Evolutionary conservation across 75 land plant species (phyloP).

Genomic region (Selaginella moellendorffii): DNA sequence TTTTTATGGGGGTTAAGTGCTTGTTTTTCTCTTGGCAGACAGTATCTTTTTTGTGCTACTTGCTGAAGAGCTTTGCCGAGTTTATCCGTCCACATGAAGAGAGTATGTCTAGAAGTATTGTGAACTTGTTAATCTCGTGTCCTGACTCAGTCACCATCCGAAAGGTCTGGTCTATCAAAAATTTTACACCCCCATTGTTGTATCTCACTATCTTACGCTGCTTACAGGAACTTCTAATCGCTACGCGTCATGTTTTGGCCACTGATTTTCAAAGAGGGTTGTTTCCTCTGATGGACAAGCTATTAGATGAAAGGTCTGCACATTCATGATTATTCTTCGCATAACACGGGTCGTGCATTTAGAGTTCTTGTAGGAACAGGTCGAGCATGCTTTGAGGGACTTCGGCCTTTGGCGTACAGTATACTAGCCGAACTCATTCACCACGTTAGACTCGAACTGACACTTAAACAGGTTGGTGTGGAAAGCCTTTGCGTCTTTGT

Average conservation of each 20-base stretch:
- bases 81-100: constrained; percentile 92
- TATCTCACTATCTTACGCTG: background rate
- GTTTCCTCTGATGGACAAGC: constrained; percentile 80
- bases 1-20: too few species aligned
- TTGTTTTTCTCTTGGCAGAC: too few species aligned
- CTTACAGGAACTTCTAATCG: constrained; percentile 72
- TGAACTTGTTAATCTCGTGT: constrained; percentile 79
- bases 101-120: constrained; percentile 92
- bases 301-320: constrained; percentile 83
- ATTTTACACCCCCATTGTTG: background rate
- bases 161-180: constrained; percentile 38
- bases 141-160: constrained; percentile 92
- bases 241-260: constrained; percentile 86
- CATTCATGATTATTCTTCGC: background rate
- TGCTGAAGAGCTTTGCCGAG: constrained; percentile 79
- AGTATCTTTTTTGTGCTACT: constrained; percentile 86
- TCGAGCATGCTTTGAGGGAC: constrained; percentile 81
- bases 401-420: constrained; percentile 95
- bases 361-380: constrained; percentile 98
- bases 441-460: constrained; percentile 80
- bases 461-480: constrained; percentile 56
- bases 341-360: constrained; percentile 7
- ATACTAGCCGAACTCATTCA: constrained; percentile 93
- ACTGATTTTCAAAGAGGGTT: constrained; percentile 88
- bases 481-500: too few species aligned